Conservation (phyloP, 495 filamentous ascomycete genomes). For the Podospora comata region DNA sequence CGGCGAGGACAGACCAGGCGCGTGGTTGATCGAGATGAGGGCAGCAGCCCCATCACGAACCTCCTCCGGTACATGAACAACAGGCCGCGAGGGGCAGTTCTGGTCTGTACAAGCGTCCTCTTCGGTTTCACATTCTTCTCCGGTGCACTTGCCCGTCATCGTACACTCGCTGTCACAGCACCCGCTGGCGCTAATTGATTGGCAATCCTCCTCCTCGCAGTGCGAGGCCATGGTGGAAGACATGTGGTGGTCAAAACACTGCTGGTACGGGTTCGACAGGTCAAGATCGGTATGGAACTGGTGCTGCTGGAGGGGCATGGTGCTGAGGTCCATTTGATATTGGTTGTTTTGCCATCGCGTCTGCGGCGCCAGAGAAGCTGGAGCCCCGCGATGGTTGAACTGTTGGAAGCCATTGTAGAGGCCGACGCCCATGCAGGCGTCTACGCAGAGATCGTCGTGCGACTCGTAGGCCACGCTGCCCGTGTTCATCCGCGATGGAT, state of each 20-base stretch:
- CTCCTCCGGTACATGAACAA: constrained; percentile 21
- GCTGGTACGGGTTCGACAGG: constrained; percentile 13
- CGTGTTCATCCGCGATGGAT: constrained; percentile 14
- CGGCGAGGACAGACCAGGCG: constrained; percentile 16
- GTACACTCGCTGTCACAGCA: constrained; percentile 39
- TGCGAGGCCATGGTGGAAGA: constrained; percentile 9
- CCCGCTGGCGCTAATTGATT: constrained; percentile 27
- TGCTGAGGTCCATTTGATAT: neutral
- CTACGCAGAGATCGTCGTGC: constrained; percentile 44
- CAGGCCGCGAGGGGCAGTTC: constrained; percentile 29
- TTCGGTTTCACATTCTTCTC: constrained; percentile 32
- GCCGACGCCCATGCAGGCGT: constrained; percentile 36
- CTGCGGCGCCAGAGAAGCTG: constrained; percentile 12
- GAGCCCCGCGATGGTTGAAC: constrained; percentile 29
- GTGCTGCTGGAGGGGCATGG: constrained; percentile 11
- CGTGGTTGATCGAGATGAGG: constrained; percentile 37
- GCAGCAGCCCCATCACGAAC: constrained; percentile 32
- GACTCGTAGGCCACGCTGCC: constrained; percentile 25
- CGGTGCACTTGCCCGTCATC: constrained; percentile 39
- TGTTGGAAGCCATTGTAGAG: constrained; percentile 35
- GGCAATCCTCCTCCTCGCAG: constrained; percentile 32
- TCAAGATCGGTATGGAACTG: constrained; percentile 17
- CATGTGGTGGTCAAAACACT: constrained; percentile 21
- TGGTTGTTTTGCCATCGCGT: constrained; percentile 20
- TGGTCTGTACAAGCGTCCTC: constrained; percentile 37